Evolutionary conservation across 768 basidiomycete species (phyloP).

Genomic region (Hysterangium stoloniferum): DNA sequence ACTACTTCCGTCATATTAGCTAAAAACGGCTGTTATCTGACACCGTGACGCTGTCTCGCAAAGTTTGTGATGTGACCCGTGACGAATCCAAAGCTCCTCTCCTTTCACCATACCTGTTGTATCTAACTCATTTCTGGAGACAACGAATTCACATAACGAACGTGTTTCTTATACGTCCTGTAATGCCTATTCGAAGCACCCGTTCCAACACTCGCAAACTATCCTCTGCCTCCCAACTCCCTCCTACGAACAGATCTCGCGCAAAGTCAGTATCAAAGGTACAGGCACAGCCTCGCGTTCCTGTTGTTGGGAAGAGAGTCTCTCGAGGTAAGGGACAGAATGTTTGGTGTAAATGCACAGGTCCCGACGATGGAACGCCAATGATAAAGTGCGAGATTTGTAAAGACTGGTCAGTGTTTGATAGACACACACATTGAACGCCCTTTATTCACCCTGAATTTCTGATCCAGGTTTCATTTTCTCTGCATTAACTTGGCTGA

Average conservation of each 20-base stretch:
- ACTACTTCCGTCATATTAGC: too few relatives aligned
- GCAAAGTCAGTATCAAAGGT: constrained; percentile 1
- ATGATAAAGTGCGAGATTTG: constrained; percentile 75
- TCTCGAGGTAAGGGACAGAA: constrained; percentile 17
- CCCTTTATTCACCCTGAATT: constrained; percentile 6
- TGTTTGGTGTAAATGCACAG: constrained; percentile 55
- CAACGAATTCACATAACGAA: too few relatives aligned
- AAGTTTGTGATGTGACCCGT: too few relatives aligned
- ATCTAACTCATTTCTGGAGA: too few relatives aligned
- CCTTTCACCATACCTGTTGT: too few relatives aligned
- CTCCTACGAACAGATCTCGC: neutral
- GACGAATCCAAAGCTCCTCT: too few relatives aligned
- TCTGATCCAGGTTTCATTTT: constrained; percentile 69
- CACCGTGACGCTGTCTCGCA: too few relatives aligned
- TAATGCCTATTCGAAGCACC: neutral
- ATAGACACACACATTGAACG: too few relatives aligned
- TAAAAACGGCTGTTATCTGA: too few relatives aligned
- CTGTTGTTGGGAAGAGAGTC: constrained; percentile 7
- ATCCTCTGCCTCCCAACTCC: neutral
- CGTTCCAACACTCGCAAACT: neutral
- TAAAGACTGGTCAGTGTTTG: constrained; percentile 51
- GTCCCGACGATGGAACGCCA: constrained; percentile 68
- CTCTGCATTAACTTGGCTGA: constrained; percentile 59
- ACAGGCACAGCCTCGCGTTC: constrained; percentile 1
- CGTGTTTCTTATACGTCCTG: too few relatives aligned